A percentile compares a stretch with the other conserved stretches of the same genome.
phyloP scores from a whole-genome alignment of 768 basidiomycete species.

The Lactarius indigo region DNA sequence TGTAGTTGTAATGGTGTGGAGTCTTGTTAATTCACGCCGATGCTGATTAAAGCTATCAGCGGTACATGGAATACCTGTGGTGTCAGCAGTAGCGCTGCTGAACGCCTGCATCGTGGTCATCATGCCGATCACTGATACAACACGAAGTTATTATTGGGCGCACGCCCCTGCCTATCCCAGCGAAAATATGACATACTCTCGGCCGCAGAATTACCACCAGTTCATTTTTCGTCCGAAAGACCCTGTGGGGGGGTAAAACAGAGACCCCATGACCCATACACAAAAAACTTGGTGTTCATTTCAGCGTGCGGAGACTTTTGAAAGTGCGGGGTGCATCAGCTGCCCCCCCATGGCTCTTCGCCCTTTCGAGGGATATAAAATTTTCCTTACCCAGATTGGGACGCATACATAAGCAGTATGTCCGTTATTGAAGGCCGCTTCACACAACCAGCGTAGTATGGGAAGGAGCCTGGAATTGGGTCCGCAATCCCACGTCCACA shows the following conservation, averaged over 20 bases:
- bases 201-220: conserved; percentile 5
- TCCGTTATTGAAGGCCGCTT: background rate
- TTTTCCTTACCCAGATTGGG: conserved; percentile 11
- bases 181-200: background rate
- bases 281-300: background rate
- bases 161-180: conserved; percentile 5
- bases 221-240: background rate
- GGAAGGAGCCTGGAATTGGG: conserved; percentile 16
- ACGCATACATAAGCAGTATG: conserved; percentile 2
- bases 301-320: background rate
- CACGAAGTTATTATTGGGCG: background rate
- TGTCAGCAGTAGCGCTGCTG: background rate
- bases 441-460: conserved; percentile 5
- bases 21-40: background rate
- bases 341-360: background rate
- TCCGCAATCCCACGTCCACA: conserved; percentile 4
- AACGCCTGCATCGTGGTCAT: conserved; percentile 8
- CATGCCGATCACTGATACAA: conserved; percentile 12
- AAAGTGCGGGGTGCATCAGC: background rate
- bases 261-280: background rate
- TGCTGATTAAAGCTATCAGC: background rate
- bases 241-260: conserved; percentile 1
- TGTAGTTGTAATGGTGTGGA: background rate
- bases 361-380: background rate
- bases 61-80: background rate